Evolutionary conservation across 495 filamentous ascomycete genomes (phyloP), one percentile per base, ranked within the genome.

Genomic region (Parmelia sp.): DNA sequence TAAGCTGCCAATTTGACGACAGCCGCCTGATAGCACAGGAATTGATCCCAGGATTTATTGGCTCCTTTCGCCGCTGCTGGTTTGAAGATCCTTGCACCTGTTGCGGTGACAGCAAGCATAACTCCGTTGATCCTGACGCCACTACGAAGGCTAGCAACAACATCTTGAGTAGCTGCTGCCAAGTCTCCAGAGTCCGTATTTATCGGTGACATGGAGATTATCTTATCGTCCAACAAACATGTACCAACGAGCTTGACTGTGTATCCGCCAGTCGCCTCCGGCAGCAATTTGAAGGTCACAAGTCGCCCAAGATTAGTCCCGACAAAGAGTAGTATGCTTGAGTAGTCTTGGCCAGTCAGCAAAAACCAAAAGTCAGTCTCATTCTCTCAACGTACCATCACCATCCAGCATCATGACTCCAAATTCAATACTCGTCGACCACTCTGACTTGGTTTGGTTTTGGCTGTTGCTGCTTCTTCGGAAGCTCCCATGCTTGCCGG

Each of bases 361-460:
- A 40, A 33, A 3, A 14, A 23, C 31, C 1, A 19, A 39, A 21
- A 15, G 6, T 33, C 0, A 27, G 4, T 40, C 12, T 27, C 8
- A 2, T 9, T n/a, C 25, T 53, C 17, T 19, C 1, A 35, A 37
- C 69, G 65, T 74, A 86, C 84, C 83, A 74, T 97, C 93, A 0
- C 88, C 90, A 53, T 97, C 94, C 25, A 96, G 77, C 17, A 88
- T 94, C 85, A 98, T 87, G 36, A 97, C 90, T 64, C 90, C 91
- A 78, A 97, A 98, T 73, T 96, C 90, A 15, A 97, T 81, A 45
- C 75, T 78, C 10, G 86, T 90, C 36, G 85, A 84, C 85, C 85
- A 96, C 71, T 95, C 93, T 33, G 75, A 70, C 59, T 83, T 73
- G 63, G 68, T n/a, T 5, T 78, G 72, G 6, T 74, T 74, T 36